Evolutionary conservation across 768 basidiomycete genomes (phyloP), one percentile per base, ranked within the genome.

Genomic region (Polyporus arcularius): DNA sequence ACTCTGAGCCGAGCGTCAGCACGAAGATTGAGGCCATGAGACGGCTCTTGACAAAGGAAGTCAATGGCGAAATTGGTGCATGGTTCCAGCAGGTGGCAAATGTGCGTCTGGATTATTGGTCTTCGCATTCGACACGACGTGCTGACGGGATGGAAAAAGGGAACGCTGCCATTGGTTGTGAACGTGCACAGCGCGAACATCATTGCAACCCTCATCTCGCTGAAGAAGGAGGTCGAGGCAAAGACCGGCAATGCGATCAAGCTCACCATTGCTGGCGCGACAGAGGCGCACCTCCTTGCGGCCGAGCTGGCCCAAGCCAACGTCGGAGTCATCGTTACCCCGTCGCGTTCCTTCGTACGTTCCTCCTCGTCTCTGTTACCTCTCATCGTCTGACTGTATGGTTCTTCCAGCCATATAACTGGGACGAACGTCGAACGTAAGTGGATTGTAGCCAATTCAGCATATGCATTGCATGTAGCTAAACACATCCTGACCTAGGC

Each of bases 1-100:
- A 79, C 45, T 54, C 80, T 9, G 47, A 53, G 10, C 66, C 70
- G 0, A 89, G 90, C 59, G 80, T 92, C 21, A 93, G 93, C 72
- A 89, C 89, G 16, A 87, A 93, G 66, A 86, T 96, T 61, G 88
- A 87, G 15, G 77, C 85, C 9, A 75, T 97, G 45, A 81, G 93
- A 4, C 76, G 80, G 5, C 75, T 93, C 38, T 76, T 96, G 7
- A 75, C 85, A 7, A 75, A 61, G 9, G 57, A 31, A 40, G 72
- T 60, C 32, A 61, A 72, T 11, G 74, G 71, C n/a, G 66, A 73
- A 46, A 55, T 64, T 31, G 68, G 55, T 10, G 39, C 39, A 31
- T 76, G 74, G 65, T 76, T 82, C 59, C 62, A 67, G 57, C 65
- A 71, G 49, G 76, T 74, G 15, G 69, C 69, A 1, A 62, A 71